phyloP scores from a whole-genome alignment of 805 yeast species.

The Candida maesae region DNA sequence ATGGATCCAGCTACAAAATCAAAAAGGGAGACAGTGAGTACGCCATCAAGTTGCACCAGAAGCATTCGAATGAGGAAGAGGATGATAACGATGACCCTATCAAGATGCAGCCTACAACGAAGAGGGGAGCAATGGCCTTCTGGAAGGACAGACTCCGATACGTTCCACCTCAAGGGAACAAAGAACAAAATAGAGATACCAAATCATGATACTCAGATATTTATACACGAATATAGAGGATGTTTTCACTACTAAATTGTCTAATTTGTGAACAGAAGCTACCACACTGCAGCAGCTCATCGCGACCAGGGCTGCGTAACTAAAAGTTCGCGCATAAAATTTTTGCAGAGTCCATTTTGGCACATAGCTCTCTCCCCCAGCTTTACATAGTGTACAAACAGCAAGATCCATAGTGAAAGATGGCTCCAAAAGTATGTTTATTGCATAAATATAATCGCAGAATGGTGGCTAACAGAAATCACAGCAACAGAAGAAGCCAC shows the following conservation, averaged over 20 bases:
- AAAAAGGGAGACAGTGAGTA: conserved; percentile 17
- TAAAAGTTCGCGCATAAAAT: conserved; percentile 11
- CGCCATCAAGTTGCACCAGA: conserved; percentile 12
- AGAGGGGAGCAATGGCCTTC: conserved; percentile 20
- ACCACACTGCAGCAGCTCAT: no score
- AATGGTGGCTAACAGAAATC: neutral
- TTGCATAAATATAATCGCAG: no score
- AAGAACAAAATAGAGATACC: neutral
- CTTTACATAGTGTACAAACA: no score
- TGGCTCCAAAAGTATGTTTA: conserved; percentile 3
- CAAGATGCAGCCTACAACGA: conserved; percentile 27
- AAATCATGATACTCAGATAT: neutral
- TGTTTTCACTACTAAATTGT: no score
- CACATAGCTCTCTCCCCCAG: conserved; percentile 7
- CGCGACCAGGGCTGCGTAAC: conserved; percentile 13
- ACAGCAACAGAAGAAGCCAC: conserved; percentile 6
- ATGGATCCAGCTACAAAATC: conserved; percentile 44
- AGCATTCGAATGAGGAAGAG: conserved; percentile 14
- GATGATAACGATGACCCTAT: conserved; percentile 24
- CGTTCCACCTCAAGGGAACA: conserved; percentile 2
- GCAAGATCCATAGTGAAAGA: no score
- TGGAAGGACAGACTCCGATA: conserved; percentile 25
- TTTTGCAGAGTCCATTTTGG: conserved; percentile 6
- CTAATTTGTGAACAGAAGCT: no score
- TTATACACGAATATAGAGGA: neutral